Evolutionary conservation across 1,284 basidiomycete species (phyloP), one percentile per base, ranked within the genome.

Genomic region (Caloboletus firmus): DNA sequence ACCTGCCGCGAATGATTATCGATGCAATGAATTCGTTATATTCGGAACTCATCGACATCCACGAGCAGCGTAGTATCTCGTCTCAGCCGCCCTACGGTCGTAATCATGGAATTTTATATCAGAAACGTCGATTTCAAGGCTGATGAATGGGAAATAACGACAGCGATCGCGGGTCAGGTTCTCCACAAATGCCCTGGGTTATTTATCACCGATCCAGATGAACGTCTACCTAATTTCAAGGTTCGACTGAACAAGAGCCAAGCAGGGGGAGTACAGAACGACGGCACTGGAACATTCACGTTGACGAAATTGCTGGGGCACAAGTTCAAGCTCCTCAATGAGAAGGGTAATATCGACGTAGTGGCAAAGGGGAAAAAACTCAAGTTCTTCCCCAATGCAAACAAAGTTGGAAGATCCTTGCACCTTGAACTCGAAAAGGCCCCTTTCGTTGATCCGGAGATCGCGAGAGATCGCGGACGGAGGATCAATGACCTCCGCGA

Each of bases 381-480:
- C 53, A 58, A 50, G 30, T 67, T 76, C 52, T 35, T 53, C 32
- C 52, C 51, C 3, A 66, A 48, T 43, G 24, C 44, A 18, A 66
- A 59, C 5, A 11, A 32, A 24, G 65, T 73, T 24, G 58, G 39
- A 9, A 59, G 54, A 10, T 45, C 59, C 7, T 46, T 73, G 15
- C 60, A 71, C 9, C 62, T 70, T 28, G 76, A 72, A 5, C 66
- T 87, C 28, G 69, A 72, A 50, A 86, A 84, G 66, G 82, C 84
- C 0, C 82, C 79, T 0, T 90, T 81, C 61, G 73, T 84, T 15
- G 69, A 82, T 57, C 86, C 87, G 0, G 75, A 80, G 24, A 75
- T 81, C 1, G 84, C 84, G 52, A 79, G 81, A 63, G 76, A 80
- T 50, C 79, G 77, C 41, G 72, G 77, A 48, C 58, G 69, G 12